These are phyloP conservation scores for Adansonia digitata DNA, from an alignment of 345 rosid genomes.

Conservation along the genomic window DNA sequence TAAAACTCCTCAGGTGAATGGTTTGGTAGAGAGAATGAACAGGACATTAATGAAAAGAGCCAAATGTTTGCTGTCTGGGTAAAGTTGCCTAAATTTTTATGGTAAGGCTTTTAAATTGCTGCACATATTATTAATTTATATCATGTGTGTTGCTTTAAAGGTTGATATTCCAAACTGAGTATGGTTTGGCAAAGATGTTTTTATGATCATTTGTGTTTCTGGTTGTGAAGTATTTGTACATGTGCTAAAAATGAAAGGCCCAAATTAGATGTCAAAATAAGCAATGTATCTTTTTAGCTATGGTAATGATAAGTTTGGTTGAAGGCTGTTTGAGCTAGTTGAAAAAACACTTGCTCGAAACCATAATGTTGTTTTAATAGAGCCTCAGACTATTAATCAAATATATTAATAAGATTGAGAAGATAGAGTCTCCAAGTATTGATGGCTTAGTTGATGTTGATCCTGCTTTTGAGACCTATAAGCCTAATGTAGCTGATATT, in stretches of 20 bases:
- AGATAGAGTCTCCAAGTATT: not conserved
- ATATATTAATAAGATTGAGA: not conserved
- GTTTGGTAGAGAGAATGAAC: constrained; percentile 11
- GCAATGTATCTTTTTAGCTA: not conserved
- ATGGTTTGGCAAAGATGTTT: not conserved
- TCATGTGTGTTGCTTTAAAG: not conserved
- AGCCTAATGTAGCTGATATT: too few species aligned
- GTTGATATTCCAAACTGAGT: not conserved
- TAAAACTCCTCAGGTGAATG: constrained; percentile 2
- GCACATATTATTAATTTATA: constrained; percentile 2
- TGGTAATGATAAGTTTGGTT: not conserved
- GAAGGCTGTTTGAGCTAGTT: not conserved
- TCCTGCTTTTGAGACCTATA: too few species aligned
- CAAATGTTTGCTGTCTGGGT: not conserved
- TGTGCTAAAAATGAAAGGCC: not conserved
- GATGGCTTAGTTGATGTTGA: too few species aligned
- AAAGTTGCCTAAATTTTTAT: not conserved
- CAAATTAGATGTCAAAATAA: not conserved
- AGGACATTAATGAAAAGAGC: not conserved
- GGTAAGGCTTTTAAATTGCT: not conserved
- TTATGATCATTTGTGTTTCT: constrained; percentile 12
- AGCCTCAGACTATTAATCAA: not conserved
- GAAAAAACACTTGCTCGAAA: not conserved
- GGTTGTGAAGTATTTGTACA: not conserved
- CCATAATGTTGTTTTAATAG: not conserved